A percentile compares a stretch with the other conserved stretches of the same genome.
Evolutionary conservation across 208 protist genomes (phyloP).

Genomic region (Vickermania spadyakhi): DNA sequence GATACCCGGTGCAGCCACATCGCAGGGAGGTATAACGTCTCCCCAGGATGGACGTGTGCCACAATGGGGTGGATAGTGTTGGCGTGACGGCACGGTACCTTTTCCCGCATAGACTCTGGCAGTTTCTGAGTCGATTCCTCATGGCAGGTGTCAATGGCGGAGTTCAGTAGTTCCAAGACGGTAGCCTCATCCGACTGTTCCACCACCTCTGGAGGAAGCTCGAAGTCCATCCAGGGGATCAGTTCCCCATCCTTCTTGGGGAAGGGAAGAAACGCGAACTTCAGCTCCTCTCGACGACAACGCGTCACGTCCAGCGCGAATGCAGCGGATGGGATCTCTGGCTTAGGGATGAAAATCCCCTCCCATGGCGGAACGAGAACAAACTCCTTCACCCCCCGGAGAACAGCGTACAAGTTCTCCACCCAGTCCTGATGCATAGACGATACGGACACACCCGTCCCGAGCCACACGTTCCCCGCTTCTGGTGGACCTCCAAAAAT

Average conservation of each 20-base stretch:
- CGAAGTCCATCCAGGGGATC: slow-evolving; percentile 84
- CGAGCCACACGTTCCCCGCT: slow-evolving; percentile 88
- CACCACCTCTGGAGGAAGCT: slow-evolving; percentile 47
- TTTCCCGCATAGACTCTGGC: background rate
- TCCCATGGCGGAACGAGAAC: slow-evolving; percentile 86
- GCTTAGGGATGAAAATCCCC: slow-evolving; percentile 71
- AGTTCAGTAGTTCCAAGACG: slow-evolving; percentile 12
- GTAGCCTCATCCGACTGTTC: slow-evolving; percentile 12
- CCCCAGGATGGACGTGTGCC: slow-evolving; percentile 65
- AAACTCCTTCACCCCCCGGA: slow-evolving; percentile 87
- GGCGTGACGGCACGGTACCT: background rate
- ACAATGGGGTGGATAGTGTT: slow-evolving; percentile 57
- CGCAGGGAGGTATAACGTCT: slow-evolving; percentile 85
- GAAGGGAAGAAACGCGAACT: slow-evolving; percentile 31
- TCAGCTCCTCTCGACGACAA: slow-evolving; percentile 11
- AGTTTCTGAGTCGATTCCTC: slow-evolving; percentile 11
- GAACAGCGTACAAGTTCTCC: slow-evolving; percentile 88
- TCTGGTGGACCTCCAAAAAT: slow-evolving; percentile 63
- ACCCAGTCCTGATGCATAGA: slow-evolving; percentile 90
- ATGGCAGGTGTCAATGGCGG: slow-evolving; percentile 15
- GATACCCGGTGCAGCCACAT: slow-evolving; percentile 88
- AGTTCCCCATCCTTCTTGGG: slow-evolving; percentile 44
- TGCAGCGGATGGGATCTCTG: slow-evolving; percentile 49
- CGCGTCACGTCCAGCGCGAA: slow-evolving; percentile 33
- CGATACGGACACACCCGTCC: slow-evolving; percentile 66